Evolutionary conservation across 352 stramenopile genomes (phyloP), one percentile per base, ranked within the genome.

Genomic region (Pythium insidiosum): DNA sequence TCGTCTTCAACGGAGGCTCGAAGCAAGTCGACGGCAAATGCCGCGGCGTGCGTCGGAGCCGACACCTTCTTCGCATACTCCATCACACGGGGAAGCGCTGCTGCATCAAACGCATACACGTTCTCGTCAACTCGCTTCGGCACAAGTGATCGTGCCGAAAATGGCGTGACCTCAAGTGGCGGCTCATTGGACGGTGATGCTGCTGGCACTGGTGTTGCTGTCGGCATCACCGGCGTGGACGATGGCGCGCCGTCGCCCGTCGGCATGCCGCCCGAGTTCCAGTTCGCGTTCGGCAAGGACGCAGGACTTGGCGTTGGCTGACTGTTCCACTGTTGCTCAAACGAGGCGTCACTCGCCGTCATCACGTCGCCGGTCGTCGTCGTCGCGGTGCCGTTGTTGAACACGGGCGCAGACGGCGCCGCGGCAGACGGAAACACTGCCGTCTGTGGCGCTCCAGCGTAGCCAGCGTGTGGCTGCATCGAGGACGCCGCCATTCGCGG

Each of bases 1-100:
- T 67, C 71, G 46, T 56, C 58, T 6, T 61, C 55, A 6, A 73
- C 41, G 0, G 73, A 67, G 3, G 70, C 72, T 36, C 76, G 79
- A 5, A 87, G 40, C 0, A 86, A 53, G 56, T 91, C 79, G 37
- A 88, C 50, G 34, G 76, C 79, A 24, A 91, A 69, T 20, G 79
- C 73, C 6, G 63, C 76, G 3, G 79, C 73, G 58, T 88, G 74
- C 9, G 60, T 65, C 2, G 76, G 57, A 0, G 72, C 77, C 6
- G 53, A 67, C 2, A 82, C 57, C 43, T 72, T 79, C 42, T 89
- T 88, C 5, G 69, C 77, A 47, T 79, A 86, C 11, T 53, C 43
- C 9, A 73, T 52, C 31, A 91, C 58, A 1, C 59, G 68, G 13
- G 53, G 62, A 13, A 84, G 34, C 24, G 66, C 68, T 2, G 57